Base-by-base conservation (phyloP, 352 stramenopile species). In the Globisporangium yorkense region DNA sequence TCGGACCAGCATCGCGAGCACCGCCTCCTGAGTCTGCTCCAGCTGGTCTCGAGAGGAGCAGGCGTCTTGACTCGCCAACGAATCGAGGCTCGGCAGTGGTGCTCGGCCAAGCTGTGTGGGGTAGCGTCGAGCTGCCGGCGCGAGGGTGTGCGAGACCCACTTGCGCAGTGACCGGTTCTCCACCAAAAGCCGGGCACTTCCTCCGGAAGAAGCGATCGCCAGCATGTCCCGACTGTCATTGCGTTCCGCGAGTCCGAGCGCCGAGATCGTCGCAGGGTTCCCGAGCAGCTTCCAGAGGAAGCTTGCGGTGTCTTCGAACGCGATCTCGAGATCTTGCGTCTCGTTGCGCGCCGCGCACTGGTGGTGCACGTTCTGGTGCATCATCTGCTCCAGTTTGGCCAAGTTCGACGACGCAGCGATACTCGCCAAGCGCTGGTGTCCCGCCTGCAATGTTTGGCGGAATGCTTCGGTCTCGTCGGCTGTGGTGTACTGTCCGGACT, bases 321-420 rank as follows among this genome's bases (percentile, higher is more conserved):
- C 52, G 8, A 41, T 35, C 2, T 83, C 61, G 6, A 85, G 56
- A 33, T 70, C 44, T 15, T 59, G 51, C 7, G 71, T 56, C 47
- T 84, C 69, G 2, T 47, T 35, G 41, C 51, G 59, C n/a, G 40
- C 62, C 1, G 77, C 75, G 9, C 77, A 88, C 37, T 67, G 51
- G 56, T 88, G 77, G 56, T 84, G 77, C 16, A 83, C 61, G 40
- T 77, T 77, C 56, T 75, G 70, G 54, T 88, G 75, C 69, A 83
- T 70, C 56, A 83, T 70, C 21, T 53, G 51, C 56, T 86, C 77
- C 9, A 86, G 27, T 15, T 71, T 73, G 0, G 51, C 45, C 40
- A 88, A 52, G 63, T 66, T 63, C n/a, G 60, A 73, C 50, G 59
- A 66, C 48, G 50, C 74, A 58, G 33, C 82, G 56, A 20, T 54